These are phyloP conservation scores for Nymphaea colorata DNA, from an alignment of 164 flowering plant species.

Conservation along the genomic window DNA sequence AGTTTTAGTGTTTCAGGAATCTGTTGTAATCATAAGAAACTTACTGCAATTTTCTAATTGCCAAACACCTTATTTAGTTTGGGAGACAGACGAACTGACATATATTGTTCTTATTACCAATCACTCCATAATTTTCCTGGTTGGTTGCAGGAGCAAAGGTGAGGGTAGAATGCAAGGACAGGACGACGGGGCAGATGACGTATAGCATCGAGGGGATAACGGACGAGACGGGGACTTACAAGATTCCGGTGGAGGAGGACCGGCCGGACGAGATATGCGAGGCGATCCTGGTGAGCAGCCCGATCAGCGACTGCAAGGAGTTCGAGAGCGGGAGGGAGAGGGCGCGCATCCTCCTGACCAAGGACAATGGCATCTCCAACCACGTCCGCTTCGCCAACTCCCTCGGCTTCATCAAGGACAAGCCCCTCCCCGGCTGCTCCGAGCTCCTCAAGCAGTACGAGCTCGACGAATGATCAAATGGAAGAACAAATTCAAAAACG, in stretches of 20 bases:
- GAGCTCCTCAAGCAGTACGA: background rate
- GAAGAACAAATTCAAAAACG: too few species aligned
- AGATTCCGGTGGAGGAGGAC: constrained; percentile 31
- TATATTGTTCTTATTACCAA: background rate
- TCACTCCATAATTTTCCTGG: background rate
- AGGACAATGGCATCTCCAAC: constrained; percentile 52
- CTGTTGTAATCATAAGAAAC: too few species aligned
- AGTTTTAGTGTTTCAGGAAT: too few species aligned
- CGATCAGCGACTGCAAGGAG: constrained; percentile 22
- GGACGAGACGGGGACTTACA: constrained; percentile 40
- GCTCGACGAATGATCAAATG: background rate
- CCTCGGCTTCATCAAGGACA: constrained; percentile 38
- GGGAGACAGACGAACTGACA: background rate
- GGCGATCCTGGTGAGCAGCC: constrained; percentile 41
- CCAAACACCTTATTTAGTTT: background rate
- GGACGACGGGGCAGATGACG: background rate
- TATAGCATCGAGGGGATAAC: constrained; percentile 25
- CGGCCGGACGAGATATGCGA: constrained; percentile 44
- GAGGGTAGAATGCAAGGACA: background rate
- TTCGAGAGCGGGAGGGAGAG: constrained; percentile 42
- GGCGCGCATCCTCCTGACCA: constrained; percentile 47
- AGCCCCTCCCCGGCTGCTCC: constrained; percentile 30
- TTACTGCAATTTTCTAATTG: too few species aligned
- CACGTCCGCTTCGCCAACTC: constrained; percentile 39
- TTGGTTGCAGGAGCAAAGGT: background rate